phyloP scores from a whole-genome alignment of 345 rosid genomes.

The Mallotus nudiflorus region DNA sequence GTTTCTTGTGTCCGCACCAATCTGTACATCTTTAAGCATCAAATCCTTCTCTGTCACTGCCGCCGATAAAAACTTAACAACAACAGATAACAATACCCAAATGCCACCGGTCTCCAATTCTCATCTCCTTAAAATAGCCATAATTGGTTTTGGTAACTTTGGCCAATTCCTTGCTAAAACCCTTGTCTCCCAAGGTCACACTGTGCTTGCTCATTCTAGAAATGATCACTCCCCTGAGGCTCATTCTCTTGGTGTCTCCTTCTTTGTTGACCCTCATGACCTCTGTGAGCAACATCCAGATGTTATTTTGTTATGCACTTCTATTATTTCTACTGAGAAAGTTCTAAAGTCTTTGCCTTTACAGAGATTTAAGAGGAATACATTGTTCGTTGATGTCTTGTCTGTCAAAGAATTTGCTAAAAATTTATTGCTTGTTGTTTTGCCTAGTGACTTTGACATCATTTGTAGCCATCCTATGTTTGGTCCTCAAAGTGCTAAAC shows the following conservation, averaged over 20 bases:
- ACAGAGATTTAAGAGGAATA: slow-evolving; percentile 59
- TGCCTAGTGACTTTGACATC: slow-evolving; percentile 65
- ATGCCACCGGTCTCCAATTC: background rate
- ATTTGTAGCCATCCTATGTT: slow-evolving; percentile 81
- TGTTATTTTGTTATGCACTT: slow-evolving; percentile 60
- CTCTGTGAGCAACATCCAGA: slow-evolving; percentile 61
- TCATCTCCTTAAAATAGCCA: slow-evolving; percentile 56
- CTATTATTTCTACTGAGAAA: slow-evolving; percentile 58
- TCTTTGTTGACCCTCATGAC: slow-evolving; percentile 47
- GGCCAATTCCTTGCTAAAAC: slow-evolving; percentile 72
- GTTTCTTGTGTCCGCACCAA: background rate
- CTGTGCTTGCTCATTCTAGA: slow-evolving; percentile 59
- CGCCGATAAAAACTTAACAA: background rate
- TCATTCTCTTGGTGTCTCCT: slow-evolving; percentile 47
- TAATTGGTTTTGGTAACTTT: slow-evolving; percentile 76
- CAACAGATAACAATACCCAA: background rate
- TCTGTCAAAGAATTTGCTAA: slow-evolving; percentile 73
- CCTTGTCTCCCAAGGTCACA: slow-evolving; percentile 61
- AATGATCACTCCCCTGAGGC: slow-evolving; percentile 51
- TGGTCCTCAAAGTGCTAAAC: slow-evolving; percentile 63
- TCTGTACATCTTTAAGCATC: background rate
- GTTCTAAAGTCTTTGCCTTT: slow-evolving; percentile 54
- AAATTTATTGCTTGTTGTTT: slow-evolving; percentile 39
- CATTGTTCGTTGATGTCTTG: slow-evolving; percentile 72
- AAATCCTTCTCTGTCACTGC: slow-evolving; percentile 1